Conservation (phyloP, 2,329 filamentous ascomycete genomes). For the Tricladium varicosporioides region DNA sequence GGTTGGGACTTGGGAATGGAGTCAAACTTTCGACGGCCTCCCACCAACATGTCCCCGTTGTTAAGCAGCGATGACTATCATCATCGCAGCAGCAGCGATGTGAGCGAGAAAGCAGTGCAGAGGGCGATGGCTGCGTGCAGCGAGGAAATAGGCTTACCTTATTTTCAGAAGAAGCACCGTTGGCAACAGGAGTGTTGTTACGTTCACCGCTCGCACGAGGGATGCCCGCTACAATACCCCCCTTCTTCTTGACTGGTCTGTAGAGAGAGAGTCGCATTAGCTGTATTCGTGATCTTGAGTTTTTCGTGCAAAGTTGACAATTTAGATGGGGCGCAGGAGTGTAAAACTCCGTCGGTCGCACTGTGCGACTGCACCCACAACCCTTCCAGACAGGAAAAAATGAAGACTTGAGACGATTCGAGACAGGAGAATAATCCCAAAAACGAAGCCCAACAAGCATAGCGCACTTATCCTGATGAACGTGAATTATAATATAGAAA, state of each 20-base stretch:
- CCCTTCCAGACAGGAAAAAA: constrained; percentile 18
- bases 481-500: constrained; percentile 13
- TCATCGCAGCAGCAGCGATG: background rate
- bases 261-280: constrained; percentile 22
- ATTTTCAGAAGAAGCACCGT: constrained; percentile 36
- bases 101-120: background rate
- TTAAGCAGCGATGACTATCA: background rate
- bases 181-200: constrained; percentile 57
- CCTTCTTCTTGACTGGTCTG: constrained; percentile 76
- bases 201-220: constrained; percentile 64
- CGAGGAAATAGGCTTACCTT: constrained; percentile 46
- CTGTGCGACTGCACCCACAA: constrained; percentile 26
- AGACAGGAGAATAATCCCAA: constrained; percentile 13
- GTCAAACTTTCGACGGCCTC: constrained; percentile 14
- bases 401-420: constrained; percentile 8
- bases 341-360: constrained; percentile 18
- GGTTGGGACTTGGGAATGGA: constrained; percentile 4
- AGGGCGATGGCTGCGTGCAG: background rate
- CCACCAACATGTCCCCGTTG: background rate
- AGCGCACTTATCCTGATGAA: constrained; percentile 3
- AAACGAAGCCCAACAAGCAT: constrained; percentile 9
- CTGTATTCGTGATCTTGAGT: constrained; percentile 8
- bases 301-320: too few relatives aligned
- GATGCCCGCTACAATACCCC: constrained; percentile 62
- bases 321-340: too few relatives aligned